Evolutionary conservation across 306 rosid genomes (phyloP).

Genomic region (Begonia peltatifolia): DNA sequence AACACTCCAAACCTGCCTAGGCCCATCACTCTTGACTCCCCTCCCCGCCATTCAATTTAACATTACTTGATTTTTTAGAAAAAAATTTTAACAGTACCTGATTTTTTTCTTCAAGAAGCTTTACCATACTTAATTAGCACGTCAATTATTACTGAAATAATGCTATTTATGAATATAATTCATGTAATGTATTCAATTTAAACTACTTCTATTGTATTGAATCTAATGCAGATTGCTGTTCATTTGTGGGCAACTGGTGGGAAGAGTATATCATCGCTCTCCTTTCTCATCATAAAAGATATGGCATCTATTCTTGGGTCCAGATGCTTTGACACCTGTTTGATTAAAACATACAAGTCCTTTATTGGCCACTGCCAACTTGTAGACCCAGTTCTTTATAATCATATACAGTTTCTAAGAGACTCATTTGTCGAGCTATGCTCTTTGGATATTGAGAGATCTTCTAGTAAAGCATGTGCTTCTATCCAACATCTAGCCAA

Average conservation of each 20-base stretch:
- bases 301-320: slow-evolving; percentile 43
- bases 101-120: background rate
- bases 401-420: slow-evolving; percentile 46
- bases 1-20: too few relatives aligned
- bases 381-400: slow-evolving; percentile 34
- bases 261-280: slow-evolving; percentile 42
- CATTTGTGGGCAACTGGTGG: slow-evolving; percentile 84
- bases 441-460: slow-evolving; percentile 55
- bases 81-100: too few relatives aligned
- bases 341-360: slow-evolving; percentile 59
- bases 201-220: slow-evolving; percentile 10
- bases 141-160: too few relatives aligned
- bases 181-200: slow-evolving; percentile 10
- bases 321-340: slow-evolving; percentile 58
- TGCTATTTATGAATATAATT: too few relatives aligned
- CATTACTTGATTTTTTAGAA: too few relatives aligned
- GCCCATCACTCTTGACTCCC: too few relatives aligned
- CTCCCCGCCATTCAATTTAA: too few relatives aligned
- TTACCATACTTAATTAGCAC: background rate
- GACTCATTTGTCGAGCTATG: slow-evolving; percentile 75
- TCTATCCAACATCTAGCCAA: slow-evolving; percentile 48
- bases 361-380: slow-evolving; percentile 50
- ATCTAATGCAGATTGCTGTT: slow-evolving; percentile 57
- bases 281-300: slow-evolving; percentile 58
- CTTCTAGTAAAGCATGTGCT: slow-evolving; percentile 45